Evolutionary conservation across 2,329 filamentous ascomycete species (phyloP).

Genomic region (Pleoardoris graminearum): DNA sequence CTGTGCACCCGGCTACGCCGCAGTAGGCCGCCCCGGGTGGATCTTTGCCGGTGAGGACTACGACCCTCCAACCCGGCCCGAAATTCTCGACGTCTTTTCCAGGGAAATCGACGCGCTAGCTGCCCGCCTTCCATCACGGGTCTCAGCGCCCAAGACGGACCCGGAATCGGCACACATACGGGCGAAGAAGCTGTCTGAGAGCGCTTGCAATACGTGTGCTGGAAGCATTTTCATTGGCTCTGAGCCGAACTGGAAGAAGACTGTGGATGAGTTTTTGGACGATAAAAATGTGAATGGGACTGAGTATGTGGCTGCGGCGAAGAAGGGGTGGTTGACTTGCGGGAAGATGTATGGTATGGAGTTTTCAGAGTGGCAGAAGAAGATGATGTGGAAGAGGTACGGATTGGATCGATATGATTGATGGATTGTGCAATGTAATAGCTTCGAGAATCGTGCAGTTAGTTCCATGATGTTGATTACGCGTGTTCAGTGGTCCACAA

Average conservation of each 20-base stretch:
- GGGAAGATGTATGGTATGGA: conserved; percentile 5
- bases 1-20: conserved; percentile 18
- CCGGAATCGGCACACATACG: not conserved
- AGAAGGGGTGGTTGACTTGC: conserved; percentile 13
- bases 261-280: conserved; percentile 9
- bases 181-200: conserved; percentile 9
- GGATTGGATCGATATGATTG: conserved; percentile 11
- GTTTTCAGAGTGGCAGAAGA: not conserved
- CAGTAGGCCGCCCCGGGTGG: conserved; percentile 9
- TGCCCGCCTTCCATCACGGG: not conserved
- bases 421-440: not conserved
- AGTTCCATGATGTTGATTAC: no score
- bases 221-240: conserved; percentile 12
- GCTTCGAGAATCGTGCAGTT: no score
- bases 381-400: conserved; percentile 1
- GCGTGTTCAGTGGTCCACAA: no score
- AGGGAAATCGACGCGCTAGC: conserved; percentile 7
- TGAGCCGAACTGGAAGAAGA: conserved; percentile 9
- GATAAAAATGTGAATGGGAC: conserved; percentile 11
- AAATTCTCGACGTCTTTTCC: conserved; percentile 10
- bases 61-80: not conserved
- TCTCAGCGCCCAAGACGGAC: not conserved
- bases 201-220: conserved; percentile 14
- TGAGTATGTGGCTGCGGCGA: conserved; percentile 15
- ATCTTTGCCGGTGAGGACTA: conserved; percentile 3